A percentile compares a stretch with the other conserved stretches of the same genome.
phyloP scores from a whole-genome alignment of 2,329 filamentous ascomycete species.

The Colletotrichum paranaense region DNA sequence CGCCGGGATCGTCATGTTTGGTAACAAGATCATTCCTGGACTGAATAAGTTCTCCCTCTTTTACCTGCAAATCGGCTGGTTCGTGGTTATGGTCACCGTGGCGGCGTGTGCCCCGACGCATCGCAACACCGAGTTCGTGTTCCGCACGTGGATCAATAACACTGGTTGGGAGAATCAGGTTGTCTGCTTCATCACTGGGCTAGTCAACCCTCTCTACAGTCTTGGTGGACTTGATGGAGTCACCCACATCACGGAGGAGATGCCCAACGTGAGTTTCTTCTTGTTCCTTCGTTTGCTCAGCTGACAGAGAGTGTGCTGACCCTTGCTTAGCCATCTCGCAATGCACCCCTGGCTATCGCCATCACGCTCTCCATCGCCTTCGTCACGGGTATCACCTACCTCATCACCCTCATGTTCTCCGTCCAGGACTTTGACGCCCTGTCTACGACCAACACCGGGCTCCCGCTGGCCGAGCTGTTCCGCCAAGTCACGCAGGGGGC shows the following conservation, averaged over 20 bases:
- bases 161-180: slow-evolving; percentile 63
- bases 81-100: slow-evolving; percentile 60
- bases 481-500: slow-evolving; percentile 53
- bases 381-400: slow-evolving; percentile 59
- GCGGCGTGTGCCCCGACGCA: slow-evolving; percentile 57
- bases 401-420: slow-evolving; percentile 63
- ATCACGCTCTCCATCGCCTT: slow-evolving; percentile 63
- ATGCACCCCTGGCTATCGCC: slow-evolving; percentile 50
- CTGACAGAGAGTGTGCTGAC: not conserved
- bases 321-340: slow-evolving; percentile 45
- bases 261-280: slow-evolving; percentile 54
- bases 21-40: slow-evolving; percentile 54
- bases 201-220: slow-evolving; percentile 60
- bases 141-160: slow-evolving; percentile 62
- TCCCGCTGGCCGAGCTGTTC: slow-evolving; percentile 59
- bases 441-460: slow-evolving; percentile 52
- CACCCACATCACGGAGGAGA: slow-evolving; percentile 63
- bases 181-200: slow-evolving; percentile 61
- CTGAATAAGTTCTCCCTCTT: slow-evolving; percentile 57
- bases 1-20: slow-evolving; percentile 58
- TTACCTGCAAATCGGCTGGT: slow-evolving; percentile 59
- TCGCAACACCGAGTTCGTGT: slow-evolving; percentile 60
- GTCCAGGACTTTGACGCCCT: slow-evolving; percentile 59
- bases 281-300: too few relatives aligned
- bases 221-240: slow-evolving; percentile 60